These are phyloP conservation scores for Lithospermum erythrorhizon DNA, from an alignment of 257 asterid species.

Conservation along the genomic window DNA sequence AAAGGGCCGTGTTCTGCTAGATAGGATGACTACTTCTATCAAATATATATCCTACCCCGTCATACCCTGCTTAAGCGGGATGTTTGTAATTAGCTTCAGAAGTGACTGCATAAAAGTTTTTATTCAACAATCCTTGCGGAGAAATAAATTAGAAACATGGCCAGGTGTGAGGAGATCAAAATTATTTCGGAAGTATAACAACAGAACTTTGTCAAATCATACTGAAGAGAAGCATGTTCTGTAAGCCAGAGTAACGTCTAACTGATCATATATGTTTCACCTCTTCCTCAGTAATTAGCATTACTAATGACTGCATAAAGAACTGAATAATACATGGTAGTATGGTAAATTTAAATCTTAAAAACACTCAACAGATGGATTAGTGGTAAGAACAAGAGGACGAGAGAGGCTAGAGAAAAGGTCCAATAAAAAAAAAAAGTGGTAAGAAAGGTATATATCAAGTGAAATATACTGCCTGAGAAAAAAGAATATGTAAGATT, in stretches of 20 bases:
- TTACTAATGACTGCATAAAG: not conserved
- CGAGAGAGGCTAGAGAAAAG: not conserved
- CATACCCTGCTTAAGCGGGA: too few relatives aligned
- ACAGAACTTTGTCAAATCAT: not conserved
- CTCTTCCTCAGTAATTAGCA: not conserved
- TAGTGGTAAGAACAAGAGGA: not conserved
- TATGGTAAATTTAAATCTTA: not conserved
- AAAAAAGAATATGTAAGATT: constrained; percentile 2
- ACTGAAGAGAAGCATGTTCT: not conserved
- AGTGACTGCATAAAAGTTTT: not conserved
- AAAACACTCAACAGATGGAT: not conserved
- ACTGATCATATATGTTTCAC: not conserved
- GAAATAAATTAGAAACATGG: not conserved
- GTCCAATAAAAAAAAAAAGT: not conserved
- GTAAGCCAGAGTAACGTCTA: not conserved
- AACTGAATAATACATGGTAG: not conserved
- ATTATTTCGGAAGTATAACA: not conserved
- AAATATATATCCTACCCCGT: too few relatives aligned
- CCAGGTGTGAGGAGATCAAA: not conserved
- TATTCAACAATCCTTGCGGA: not conserved
- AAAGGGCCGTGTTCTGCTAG: not conserved
- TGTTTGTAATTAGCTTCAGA: not conserved
- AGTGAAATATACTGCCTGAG: not conserved
- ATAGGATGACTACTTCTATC: too few relatives aligned
- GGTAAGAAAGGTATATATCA: not conserved